Conservation (phyloP, 2,329 filamentous ascomycete genomes). For the Nigrospora oryzae region DNA sequence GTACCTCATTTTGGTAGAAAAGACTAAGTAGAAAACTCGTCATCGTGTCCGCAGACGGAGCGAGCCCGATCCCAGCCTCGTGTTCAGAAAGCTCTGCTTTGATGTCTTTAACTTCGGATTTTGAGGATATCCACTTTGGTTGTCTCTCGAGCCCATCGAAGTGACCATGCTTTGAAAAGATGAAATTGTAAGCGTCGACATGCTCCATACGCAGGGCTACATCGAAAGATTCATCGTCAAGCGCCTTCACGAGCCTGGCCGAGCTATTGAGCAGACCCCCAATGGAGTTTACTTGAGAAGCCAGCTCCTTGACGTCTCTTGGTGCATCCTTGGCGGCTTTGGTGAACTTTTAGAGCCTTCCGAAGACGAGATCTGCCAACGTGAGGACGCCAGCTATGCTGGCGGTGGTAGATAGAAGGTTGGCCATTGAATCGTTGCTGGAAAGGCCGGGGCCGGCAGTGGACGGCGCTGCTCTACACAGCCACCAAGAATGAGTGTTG, state of each 20-base stretch:
- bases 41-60: slow-evolving; percentile 11
- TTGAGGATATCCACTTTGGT: slow-evolving; percentile 14
- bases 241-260: slow-evolving; percentile 6
- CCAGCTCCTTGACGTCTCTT: slow-evolving; percentile 11
- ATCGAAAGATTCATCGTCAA: slow-evolving; percentile 8
- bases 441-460: no score
- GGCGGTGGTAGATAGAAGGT: slow-evolving; percentile 17
- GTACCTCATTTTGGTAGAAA: not conserved
- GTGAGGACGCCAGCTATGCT: slow-evolving; percentile 20
- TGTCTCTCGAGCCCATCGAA: slow-evolving; percentile 3
- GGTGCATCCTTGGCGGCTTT: slow-evolving; percentile 12
- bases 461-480: no score
- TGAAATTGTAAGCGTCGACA: slow-evolving; percentile 6
- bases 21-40: slow-evolving; percentile 6
- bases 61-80: slow-evolving; percentile 10
- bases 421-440: not conserved
- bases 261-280: slow-evolving; percentile 12
- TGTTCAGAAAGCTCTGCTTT: slow-evolving; percentile 11
- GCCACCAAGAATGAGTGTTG: no score
- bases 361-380: slow-evolving; percentile 14
- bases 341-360: slow-evolving; percentile 12
- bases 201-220: slow-evolving; percentile 6
- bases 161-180: slow-evolving; percentile 2
- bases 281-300: slow-evolving; percentile 9
- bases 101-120: slow-evolving; percentile 9